These are phyloP conservation scores for Daldinia bambusicola DNA, from an alignment of 495 filamentous ascomycete genomes.

Conservation along the genomic window DNA sequence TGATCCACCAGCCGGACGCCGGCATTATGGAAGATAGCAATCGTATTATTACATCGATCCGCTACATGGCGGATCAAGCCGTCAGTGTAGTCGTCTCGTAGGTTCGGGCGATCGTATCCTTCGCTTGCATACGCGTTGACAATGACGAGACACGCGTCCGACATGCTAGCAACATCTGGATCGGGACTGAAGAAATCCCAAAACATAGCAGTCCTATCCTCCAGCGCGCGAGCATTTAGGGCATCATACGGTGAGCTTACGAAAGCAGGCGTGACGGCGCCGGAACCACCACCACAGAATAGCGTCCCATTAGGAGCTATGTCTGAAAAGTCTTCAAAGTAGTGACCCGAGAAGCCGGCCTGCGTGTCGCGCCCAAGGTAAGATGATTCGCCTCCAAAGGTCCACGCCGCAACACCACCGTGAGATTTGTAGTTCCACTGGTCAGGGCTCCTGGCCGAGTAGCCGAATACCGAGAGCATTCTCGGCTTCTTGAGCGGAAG, in stretches of 20 bases:
- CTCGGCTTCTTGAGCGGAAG: constrained; percentile 58
- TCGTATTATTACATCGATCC: constrained; percentile 59
- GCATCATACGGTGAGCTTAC: constrained; percentile 63
- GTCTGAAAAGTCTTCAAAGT: constrained; percentile 46
- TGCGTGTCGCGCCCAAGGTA: constrained; percentile 48
- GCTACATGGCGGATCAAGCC: constrained; percentile 61
- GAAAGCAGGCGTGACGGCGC: constrained; percentile 59
- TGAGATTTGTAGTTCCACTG: constrained; percentile 53
- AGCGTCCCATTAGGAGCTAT: constrained; percentile 55
- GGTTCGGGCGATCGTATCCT: constrained; percentile 47
- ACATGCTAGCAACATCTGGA: constrained; percentile 45
- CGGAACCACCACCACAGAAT: constrained; percentile 60
- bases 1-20: constrained; percentile 60
- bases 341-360: constrained; percentile 37
- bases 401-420: constrained; percentile 45
- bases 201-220: constrained; percentile 57
- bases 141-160: constrained; percentile 69
- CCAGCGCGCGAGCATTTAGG: constrained; percentile 53
- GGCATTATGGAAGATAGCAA: constrained; percentile 64
- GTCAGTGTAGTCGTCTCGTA: constrained; percentile 57
- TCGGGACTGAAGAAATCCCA: constrained; percentile 51
- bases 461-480: constrained; percentile 50
- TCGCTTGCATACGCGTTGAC: constrained; percentile 64
- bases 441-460: constrained; percentile 46
- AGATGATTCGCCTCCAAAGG: constrained; percentile 39